Base-by-base conservation (phyloP, 2,329 filamentous ascomycete species). In the Sporothrix variecibatus region DNA sequence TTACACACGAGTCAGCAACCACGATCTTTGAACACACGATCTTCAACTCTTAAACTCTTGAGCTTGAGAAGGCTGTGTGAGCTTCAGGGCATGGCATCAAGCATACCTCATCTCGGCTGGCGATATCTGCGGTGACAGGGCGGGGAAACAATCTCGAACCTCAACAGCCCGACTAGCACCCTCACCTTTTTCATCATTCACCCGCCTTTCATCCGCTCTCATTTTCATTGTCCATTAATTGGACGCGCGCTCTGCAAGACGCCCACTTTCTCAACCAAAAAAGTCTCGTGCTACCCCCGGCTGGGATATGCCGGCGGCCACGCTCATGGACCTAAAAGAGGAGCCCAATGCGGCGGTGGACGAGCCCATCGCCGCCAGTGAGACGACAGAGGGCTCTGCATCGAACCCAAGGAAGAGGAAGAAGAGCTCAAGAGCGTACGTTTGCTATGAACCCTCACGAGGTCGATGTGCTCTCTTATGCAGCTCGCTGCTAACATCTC, bases 401-500 rank as follows among this genome's bases (percentile, higher is more conserved):
- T 76, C 76, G 43, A 82, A 82, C 64, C 81, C 81, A 12, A 79
- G 81, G 26, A 82, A 82, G 76, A 76, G 81, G 58, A 82, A 82
- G 76, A 82, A 82, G 78, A 80, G 80, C 60, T 82, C 81, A 12
- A 76, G 81, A 51, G 81, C 81, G 80, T 81, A 77, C 72, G 80
- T 80, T 43, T 8, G 7, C 15, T 6, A 31, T 28, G n/a, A 7
- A 58, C 5, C 40, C 12, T 62, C 23, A 53, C 11, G 46, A 34
- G 20, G 23, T 4, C 64, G 76, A 72, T 49, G 20, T n/a, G 12
- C 34, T 20, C 38, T 67, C 2, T 46, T 38, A 15, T 46, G 62
- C 26, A 12, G 11, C 46, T 8, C 4, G 6, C 12, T 40, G 46
- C 70, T 73, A 49, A 70, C 62, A 40, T 26, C 64, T 43, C 11